phyloP scores from a whole-genome alignment of 805 yeast genomes.

The Danielia oregonensis region DNA sequence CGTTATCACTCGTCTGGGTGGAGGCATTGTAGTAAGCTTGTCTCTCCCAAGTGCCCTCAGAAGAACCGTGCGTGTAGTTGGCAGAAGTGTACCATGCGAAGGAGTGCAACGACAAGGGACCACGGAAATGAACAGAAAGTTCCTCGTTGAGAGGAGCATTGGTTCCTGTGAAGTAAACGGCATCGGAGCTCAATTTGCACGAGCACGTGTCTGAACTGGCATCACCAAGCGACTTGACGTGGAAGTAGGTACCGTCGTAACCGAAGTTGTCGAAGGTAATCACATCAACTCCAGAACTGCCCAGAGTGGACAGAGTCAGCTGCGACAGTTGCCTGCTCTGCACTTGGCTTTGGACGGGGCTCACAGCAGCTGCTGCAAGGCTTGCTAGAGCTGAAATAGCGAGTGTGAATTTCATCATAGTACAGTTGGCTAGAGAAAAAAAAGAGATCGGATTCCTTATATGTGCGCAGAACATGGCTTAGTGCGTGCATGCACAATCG shows the following conservation, averaged over 20 bases:
- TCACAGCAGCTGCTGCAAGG: not conserved
- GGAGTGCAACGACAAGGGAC: constrained; percentile 58
- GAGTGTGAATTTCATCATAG: constrained; percentile 1
- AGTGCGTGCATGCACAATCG: no score
- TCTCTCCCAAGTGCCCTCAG: constrained; percentile 53
- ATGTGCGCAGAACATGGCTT: no score
- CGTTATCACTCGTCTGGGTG: constrained; percentile 50
- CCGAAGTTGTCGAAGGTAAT: constrained; percentile 55
- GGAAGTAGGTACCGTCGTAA: constrained; percentile 47
- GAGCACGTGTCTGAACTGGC: constrained; percentile 43
- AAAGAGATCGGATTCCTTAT: no score
- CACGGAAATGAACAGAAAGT: constrained; percentile 74
- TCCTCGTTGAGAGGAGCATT: constrained; percentile 67
- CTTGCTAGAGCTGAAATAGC: not conserved
- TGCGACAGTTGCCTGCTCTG: not conserved
- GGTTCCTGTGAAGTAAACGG: constrained; percentile 48
- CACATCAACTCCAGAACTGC: constrained; percentile 20
- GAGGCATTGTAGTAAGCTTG: constrained; percentile 54
- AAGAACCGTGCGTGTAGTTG: constrained; percentile 14
- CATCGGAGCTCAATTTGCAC: constrained; percentile 37
- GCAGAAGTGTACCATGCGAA: constrained; percentile 58
- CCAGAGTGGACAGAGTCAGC: not conserved
- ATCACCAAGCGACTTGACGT: constrained; percentile 43
- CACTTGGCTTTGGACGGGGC: not conserved
- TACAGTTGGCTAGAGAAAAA: no score